Base-by-base conservation (phyloP, 208 protist species). In the Acanthamoeba castellanii region DNA sequence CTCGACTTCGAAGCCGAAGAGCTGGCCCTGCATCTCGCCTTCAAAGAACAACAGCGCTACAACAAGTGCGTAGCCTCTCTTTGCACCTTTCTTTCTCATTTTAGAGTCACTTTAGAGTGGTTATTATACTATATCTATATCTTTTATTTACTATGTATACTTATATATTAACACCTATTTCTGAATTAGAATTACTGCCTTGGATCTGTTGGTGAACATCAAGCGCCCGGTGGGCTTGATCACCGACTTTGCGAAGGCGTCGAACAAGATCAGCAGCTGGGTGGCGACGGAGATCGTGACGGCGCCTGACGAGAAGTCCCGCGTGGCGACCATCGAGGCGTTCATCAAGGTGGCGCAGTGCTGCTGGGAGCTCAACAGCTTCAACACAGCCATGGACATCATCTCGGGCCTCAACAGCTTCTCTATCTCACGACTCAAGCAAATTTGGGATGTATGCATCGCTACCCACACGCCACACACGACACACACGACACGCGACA, bases 331-430 rank as follows among this genome's bases (percentile, higher is more conserved):
- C 57, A 74, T 92, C 47, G 87, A 92, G 37, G 87, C 87, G 2
- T 92, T 92, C 27, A 92, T 92, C 61, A 32, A 27, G 37, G 20
- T 92, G 20, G 87, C 87, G 7, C 87, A 92, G 32, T 50, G 57
- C 57, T 76, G 87, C 22, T 78, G 87, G 66, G 87, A 92, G 87
- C 57, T 92, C 25, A 42, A 74, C 87, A 74, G 87, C 61, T 92
- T 92, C 87, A 92, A 92, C 66, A 78, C 87, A 0, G 45, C 42
- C 47, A 92, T 92, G 87, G 87, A 92, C 66, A 92, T 92, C 87
- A 92, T 92, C 30, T 92, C 87, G 8, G 87, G 87, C 32, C 87
- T 92, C 22, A 92, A 92, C 47, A 92, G 87, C 25, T 92, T 74
- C 30, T 92, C 87, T n/a, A 76, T 92, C 11, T 78, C 87, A 45